Evolutionary conservation across 768 basidiomycete genomes (phyloP).

Genomic region (Hygrophoropsis aurantiaca): DNA sequence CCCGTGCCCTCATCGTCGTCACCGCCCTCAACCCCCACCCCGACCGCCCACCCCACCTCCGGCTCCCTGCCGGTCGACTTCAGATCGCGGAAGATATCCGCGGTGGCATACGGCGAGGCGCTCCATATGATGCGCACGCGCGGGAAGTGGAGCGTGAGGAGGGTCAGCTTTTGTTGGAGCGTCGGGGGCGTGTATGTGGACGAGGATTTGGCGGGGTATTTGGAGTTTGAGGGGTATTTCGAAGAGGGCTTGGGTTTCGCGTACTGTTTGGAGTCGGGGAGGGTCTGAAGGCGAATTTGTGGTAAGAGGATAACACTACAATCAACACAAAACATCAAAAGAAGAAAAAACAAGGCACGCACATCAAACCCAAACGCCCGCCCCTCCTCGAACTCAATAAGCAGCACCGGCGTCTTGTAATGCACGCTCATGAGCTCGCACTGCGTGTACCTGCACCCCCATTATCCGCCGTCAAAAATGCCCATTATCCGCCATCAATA

Average conservation of each 20-base stretch:
- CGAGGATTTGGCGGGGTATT: conserved; percentile 34
- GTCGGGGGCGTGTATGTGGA: conserved; percentile 43
- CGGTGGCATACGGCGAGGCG: conserved; percentile 88
- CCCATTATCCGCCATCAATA: no score
- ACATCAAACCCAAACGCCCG: conserved; percentile 93
- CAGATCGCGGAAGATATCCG: conserved; percentile 91
- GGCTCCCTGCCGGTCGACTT: conserved; percentile 82
- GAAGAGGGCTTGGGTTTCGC: conserved; percentile 59
- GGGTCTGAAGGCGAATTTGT: conserved; percentile 39
- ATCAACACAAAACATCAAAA: conserved; percentile 1
- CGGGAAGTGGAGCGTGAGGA: conserved; percentile 88
- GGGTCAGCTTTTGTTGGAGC: conserved; percentile 89
- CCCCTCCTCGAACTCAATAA: conserved; percentile 98
- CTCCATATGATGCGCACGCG: conserved; percentile 96
- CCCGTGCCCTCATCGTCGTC: conserved; percentile 59
- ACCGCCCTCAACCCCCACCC: conserved; percentile 80
- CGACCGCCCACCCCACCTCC: conserved; percentile 70
- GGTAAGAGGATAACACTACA: neutral
- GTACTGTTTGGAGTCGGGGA: conserved; percentile 67
- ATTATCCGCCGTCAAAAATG: neutral
- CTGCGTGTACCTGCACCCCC: conserved; percentile 76
- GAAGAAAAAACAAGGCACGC: conserved; percentile 16
- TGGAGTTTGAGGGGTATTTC: conserved; percentile 54
- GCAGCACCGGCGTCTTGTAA: conserved; percentile 89
- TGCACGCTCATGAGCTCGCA: conserved; percentile 96